A percentile compares a stretch with the other conserved stretches of the same genome.
These are phyloP conservation scores for Pugionium dolabratum DNA, from an alignment of 345 rosid species.

Conservation along the genomic window DNA sequence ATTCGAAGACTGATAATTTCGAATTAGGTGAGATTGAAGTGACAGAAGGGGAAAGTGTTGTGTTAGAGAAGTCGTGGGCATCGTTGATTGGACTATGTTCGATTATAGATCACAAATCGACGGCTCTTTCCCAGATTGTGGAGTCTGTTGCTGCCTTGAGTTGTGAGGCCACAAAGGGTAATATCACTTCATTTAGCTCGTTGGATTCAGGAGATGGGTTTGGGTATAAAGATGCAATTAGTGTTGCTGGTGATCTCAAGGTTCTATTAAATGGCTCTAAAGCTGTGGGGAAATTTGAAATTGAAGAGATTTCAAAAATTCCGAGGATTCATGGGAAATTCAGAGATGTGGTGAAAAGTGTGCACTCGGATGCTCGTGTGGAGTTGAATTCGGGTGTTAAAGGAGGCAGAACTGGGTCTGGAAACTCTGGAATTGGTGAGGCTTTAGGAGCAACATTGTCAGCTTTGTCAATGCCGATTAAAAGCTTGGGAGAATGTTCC, in stretches of 20 bases:
- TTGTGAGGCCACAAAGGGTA: conserved; percentile 63
- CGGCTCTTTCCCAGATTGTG: conserved; percentile 50
- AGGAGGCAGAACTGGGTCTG: conserved; percentile 40
- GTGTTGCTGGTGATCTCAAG: conserved; percentile 71
- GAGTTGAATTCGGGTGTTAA: conserved; percentile 54
- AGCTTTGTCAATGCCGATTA: conserved; percentile 47
- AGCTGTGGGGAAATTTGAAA: conserved; percentile 48
- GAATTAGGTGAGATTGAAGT: conserved; percentile 40
- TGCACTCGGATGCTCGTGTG: conserved; percentile 56
- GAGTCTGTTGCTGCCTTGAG: conserved; percentile 74
- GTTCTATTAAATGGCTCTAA: conserved; percentile 74
- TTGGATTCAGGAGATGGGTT: conserved; percentile 67
- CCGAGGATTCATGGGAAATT: conserved; percentile 61
- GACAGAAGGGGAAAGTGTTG: conserved; percentile 47
- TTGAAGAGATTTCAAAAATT: conserved; percentile 48
- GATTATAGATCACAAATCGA: conserved; percentile 56
- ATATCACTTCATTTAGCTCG: conserved; percentile 50
- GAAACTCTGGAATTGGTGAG: conserved; percentile 32
- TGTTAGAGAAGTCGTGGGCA: conserved; percentile 45
- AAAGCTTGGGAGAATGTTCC: conserved; percentile 57
- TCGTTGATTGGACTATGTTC: conserved; percentile 56
- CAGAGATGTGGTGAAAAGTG: conserved; percentile 54
- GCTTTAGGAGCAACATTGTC: conserved; percentile 41
- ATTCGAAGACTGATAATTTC: conserved; percentile 28
- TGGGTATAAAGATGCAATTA: conserved; percentile 61